A percentile compares a stretch with the other conserved stretches of the same genome.
Evolutionary conservation across 345 rosid genomes (phyloP).

Genomic region (Corchorus capsularis): DNA sequence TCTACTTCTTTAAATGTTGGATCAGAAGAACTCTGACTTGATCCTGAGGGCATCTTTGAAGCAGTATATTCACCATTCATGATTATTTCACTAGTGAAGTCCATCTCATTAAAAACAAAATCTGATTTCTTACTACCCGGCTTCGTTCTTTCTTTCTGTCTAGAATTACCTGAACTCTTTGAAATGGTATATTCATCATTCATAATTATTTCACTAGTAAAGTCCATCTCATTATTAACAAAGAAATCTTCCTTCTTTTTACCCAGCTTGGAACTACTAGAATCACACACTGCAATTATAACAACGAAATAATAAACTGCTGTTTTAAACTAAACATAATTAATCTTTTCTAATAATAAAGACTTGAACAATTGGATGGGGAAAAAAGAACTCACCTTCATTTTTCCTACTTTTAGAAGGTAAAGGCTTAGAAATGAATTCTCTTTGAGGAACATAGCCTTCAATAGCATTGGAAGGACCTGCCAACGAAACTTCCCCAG

Average conservation of each 20-base stretch:
- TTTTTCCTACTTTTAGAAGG: conserved; percentile 24
- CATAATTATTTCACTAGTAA: conserved; percentile 56
- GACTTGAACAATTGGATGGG: not conserved
- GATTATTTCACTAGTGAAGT: conserved; percentile 62
- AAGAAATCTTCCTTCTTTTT: conserved; percentile 31
- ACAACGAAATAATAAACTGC: not conserved
- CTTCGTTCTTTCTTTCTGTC: conserved; percentile 22
- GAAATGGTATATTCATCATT: conserved; percentile 61
- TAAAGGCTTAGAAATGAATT: conserved; percentile 28
- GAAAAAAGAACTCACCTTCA: conserved; percentile 31
- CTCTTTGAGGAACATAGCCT: conserved; percentile 72
- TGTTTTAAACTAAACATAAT: not conserved
- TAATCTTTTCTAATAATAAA: not conserved
- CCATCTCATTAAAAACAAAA: conserved; percentile 45
- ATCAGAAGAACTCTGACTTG: conserved; percentile 28
- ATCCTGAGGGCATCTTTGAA: conserved; percentile 51
- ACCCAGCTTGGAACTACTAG: conserved; percentile 31
- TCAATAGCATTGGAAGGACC: conserved; percentile 86
- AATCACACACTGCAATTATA: conserved; percentile 61
- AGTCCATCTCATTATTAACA: conserved; percentile 51
- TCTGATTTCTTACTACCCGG: conserved; percentile 34
- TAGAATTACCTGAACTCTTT: conserved; percentile 40
- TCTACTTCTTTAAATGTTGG: conserved; percentile 29
- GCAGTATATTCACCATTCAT: conserved; percentile 54
- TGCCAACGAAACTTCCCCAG: conserved; percentile 39